Base-by-base conservation (phyloP, 225 moss, liverwort and hornwort species). In the Asterella californica region DNA sequence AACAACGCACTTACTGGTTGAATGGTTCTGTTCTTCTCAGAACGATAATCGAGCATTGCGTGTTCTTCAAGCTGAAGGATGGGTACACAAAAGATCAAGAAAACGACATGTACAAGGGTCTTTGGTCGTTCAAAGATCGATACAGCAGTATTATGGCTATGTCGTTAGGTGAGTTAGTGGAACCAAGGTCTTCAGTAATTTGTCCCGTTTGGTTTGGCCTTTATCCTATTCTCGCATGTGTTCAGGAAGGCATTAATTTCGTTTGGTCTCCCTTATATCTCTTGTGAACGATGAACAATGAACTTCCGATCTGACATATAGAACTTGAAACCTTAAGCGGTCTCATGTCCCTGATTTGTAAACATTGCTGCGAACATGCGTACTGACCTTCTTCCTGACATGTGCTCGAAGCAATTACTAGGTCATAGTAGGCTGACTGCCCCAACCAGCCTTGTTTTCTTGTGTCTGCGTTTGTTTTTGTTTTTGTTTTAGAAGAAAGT, bases 31-130 rank as follows among this genome's bases (percentile, higher is more conserved):
- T 61, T 82, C 48, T 61, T 81, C 75, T 49, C 85, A 85, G 85
- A 76, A 64, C 69, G 32, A 76, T 85, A 25, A 42, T 76, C 48
- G 85, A 85, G 30, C 85, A 85, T 65, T 70, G 54, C 38, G 85
- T 85, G 24, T 64, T 79, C 14, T 85, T 85, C 82, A 82, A 82
- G 72, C 76, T 85, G 33, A 85, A 82, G 45, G 82, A 85, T 74
- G 82, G 79, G 30, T 85, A 81, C 66, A 85, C 81, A 4, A 62
- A 82, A 19, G 85, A 82, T 70, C 76, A 76, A 79, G 85, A 85
- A 59, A 46, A 38, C 12, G 72, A 82, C 71, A 82, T 82, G 82
- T 85, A 79, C 27, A 66, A 72, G 72, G 82, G 85, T 63, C 79
- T 85, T 37, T 82, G 85, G 85, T 60, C 85, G 30, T 85, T 85